A percentile compares a stretch with the other conserved stretches of the same genome.
phyloP scores from a whole-genome alignment of 2,329 filamentous ascomycete species.

The Aspergillus bombycis region DNA sequence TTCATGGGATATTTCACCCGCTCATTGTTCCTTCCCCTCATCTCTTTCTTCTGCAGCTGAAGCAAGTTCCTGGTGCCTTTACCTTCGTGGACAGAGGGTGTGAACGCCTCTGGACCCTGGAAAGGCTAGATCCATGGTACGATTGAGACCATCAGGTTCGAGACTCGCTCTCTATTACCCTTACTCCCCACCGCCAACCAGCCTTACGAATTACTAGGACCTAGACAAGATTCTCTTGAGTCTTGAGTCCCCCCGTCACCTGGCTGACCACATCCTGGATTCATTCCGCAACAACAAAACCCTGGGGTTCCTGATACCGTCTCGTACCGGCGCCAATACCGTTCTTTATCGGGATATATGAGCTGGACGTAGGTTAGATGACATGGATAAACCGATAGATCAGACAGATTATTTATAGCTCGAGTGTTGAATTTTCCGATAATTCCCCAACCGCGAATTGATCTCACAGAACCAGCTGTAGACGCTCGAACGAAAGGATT shows the following conservation, averaged over 20 bases:
- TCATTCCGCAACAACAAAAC: neutral
- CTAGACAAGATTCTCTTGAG: neutral
- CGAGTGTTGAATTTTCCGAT: neutral
- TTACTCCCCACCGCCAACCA: neutral
- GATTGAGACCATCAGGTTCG: neutral
- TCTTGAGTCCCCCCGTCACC: neutral
- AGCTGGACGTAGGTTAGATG: neutral
- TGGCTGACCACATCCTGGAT: neutral
- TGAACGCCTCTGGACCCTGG: constrained; percentile 5
- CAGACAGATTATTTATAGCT: neutral
- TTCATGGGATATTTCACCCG: neutral
- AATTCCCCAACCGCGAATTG: neutral
- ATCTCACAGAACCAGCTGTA: neutral
- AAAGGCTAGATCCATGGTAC: constrained; percentile 2
- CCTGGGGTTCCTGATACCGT: constrained; percentile 24
- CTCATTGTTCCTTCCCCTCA: neutral
- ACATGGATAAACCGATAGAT: neutral
- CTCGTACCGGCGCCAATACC: constrained; percentile 7
- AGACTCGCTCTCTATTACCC: neutral
- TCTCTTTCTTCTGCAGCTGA: neutral
- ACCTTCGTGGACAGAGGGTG: neutral
- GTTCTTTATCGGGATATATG: constrained; percentile 5
- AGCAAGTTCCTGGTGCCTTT: constrained; percentile 10
- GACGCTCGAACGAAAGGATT: neutral
- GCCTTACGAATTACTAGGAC: constrained; percentile 2